Conservation (phyloP, 2,329 filamentous ascomycete genomes). For the Stylonectria norvegica region DNA sequence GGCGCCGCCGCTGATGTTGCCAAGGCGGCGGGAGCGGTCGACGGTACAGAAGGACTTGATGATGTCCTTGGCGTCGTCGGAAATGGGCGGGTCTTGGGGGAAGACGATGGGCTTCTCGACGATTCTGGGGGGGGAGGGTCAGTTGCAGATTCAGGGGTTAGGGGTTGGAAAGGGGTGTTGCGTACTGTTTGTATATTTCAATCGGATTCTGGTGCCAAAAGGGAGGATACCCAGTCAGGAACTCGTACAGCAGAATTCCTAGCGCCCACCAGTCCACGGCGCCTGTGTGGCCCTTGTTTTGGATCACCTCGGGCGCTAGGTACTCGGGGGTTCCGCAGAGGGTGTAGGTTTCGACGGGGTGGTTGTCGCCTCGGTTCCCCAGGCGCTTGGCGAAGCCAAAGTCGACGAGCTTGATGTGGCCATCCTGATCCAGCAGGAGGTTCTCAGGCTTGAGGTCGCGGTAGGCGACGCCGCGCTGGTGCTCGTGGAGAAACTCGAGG, state of each 20-base stretch:
- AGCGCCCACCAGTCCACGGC: constrained; percentile 88
- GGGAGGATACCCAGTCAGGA: constrained; percentile 78
- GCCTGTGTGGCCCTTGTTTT: constrained; percentile 72
- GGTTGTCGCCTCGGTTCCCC: constrained; percentile 47
- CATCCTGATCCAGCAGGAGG: constrained; percentile 70
- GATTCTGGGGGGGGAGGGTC: constrained; percentile 50
- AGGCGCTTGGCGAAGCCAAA: constrained; percentile 83
- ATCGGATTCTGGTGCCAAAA: constrained; percentile 87
- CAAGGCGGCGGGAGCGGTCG: constrained; percentile 72
- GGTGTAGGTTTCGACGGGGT: constrained; percentile 70
- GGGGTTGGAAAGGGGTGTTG: constrained; percentile 8
- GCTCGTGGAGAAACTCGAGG: constrained; percentile 75
- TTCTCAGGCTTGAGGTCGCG: constrained; percentile 83
- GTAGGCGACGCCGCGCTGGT: constrained; percentile 74
- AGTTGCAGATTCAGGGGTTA: constrained; percentile 1
- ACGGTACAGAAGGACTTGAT: constrained; percentile 75
- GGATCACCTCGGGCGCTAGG: constrained; percentile 78
- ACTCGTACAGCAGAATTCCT: constrained; percentile 80
- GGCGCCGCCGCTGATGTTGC: constrained; percentile 74
- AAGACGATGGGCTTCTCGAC: constrained; percentile 75
- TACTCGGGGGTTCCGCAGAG: constrained; percentile 83
- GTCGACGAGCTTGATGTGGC: constrained; percentile 79
- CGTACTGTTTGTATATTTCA: constrained; percentile 77
- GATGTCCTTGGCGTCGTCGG: constrained; percentile 67
- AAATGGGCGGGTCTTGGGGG: constrained; percentile 63